Evolutionary conservation across 2,329 filamentous ascomycete species (phyloP).

Genomic region (Periconia macrospinosa): DNA sequence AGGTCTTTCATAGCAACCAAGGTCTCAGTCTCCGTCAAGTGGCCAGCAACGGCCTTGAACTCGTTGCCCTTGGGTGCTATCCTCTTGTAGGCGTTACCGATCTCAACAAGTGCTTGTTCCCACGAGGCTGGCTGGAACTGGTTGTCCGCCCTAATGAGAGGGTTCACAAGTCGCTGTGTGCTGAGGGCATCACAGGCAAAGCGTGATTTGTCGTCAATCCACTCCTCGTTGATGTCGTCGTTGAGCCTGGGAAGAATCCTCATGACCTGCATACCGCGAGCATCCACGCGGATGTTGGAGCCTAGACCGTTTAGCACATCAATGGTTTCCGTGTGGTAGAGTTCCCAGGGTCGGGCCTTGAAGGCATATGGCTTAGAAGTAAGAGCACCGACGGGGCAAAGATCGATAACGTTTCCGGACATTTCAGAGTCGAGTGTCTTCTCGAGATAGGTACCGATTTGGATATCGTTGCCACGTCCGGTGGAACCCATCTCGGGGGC

Average conservation of each 20-base stretch:
- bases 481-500: conserved; percentile 93
- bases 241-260: conserved; percentile 89
- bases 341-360: conserved; percentile 93
- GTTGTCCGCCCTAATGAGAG: conserved; percentile 82
- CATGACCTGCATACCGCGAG: conserved; percentile 94
- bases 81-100: conserved; percentile 76
- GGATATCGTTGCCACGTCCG: conserved; percentile 93
- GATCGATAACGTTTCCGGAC: conserved; percentile 95
- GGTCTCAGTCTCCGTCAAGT: conserved; percentile 88
- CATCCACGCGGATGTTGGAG: conserved; percentile 92
- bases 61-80: conserved; percentile 86
- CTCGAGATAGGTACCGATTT: conserved; percentile 98
- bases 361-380: conserved; percentile 98
- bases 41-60: conserved; percentile 92
- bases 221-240: conserved; percentile 98
- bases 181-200: conserved; percentile 96
- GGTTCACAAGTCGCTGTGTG: conserved; percentile 93
- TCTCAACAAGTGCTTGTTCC: conserved; percentile 92
- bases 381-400: conserved; percentile 95
- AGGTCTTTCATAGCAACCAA: conserved; percentile 97
- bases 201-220: conserved; percentile 98
- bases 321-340: conserved; percentile 93
- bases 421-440: conserved; percentile 90
- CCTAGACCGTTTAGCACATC: conserved; percentile 92
- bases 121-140: conserved; percentile 92